phyloP scores from a whole-genome alignment of 2,329 filamentous ascomycete genomes.

The Verticillium klebahnii region DNA sequence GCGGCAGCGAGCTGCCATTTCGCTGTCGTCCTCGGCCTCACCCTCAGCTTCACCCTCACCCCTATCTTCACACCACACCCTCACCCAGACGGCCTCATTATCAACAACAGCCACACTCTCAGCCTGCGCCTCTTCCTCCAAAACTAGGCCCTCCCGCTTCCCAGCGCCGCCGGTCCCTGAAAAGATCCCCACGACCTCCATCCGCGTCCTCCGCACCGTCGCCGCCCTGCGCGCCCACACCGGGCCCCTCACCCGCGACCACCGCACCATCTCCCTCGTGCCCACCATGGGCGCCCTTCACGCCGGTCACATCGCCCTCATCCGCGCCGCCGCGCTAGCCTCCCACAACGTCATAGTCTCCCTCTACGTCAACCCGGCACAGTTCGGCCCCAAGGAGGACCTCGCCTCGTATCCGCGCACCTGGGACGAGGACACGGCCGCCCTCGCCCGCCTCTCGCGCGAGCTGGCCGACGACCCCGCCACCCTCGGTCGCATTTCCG shows the following conservation, averaged over 20 bases:
- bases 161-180: slow-evolving; percentile 24
- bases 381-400: slow-evolving; percentile 89
- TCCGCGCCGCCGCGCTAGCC: slow-evolving; percentile 76
- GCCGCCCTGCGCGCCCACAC: slow-evolving; percentile 67
- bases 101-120: slow-evolving; percentile 12
- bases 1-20: slow-evolving; percentile 4
- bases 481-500: slow-evolving; percentile 66
- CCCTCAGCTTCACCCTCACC: not conserved
- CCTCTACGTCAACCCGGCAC: slow-evolving; percentile 94
- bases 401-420: slow-evolving; percentile 85
- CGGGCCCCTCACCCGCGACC: slow-evolving; percentile 57
- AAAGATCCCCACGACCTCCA: slow-evolving; percentile 51
- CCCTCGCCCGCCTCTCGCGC: slow-evolving; percentile 63
- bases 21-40: not conserved
- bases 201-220: slow-evolving; percentile 73
- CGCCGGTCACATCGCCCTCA: slow-evolving; percentile 79
- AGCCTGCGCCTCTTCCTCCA: slow-evolving; percentile 16
- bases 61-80: not conserved
- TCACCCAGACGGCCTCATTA: slow-evolving; percentile 11
- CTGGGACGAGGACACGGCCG: slow-evolving; percentile 71
- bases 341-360: slow-evolving; percentile 86
- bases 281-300: slow-evolving; percentile 99
- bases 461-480: slow-evolving; percentile 61
- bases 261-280: slow-evolving; percentile 77
- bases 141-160: slow-evolving; percentile 10